These are phyloP conservation scores for Phylloporus rhodoxanthus DNA, from an alignment of 768 basidiomycete species.

Conservation along the genomic window DNA sequence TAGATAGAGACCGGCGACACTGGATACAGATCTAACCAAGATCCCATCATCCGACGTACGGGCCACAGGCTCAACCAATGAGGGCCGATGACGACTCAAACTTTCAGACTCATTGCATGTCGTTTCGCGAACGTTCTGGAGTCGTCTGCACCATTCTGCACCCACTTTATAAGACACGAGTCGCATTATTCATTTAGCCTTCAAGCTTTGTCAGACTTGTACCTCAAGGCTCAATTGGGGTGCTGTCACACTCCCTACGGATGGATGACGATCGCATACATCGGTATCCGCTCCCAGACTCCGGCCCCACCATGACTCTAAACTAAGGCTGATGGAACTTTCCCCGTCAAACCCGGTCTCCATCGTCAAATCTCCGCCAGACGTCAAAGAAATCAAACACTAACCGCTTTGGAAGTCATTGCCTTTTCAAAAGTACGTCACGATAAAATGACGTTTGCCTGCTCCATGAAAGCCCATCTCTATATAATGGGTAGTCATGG, in stretches of 20 bases:
- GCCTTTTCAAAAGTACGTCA: neutral
- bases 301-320: neutral
- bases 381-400: neutral
- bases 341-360: conserved; percentile 1
- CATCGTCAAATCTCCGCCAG: neutral
- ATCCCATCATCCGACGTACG: conserved; percentile 1
- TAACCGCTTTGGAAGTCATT: neutral
- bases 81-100: neutral
- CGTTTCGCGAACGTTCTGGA: neutral
- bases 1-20: neutral
- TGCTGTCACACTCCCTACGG: too few relatives aligned
- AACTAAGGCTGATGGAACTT: neutral
- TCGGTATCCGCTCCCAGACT: neutral
- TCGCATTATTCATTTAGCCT: neutral
- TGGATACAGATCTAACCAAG: neutral
- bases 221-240: too few relatives aligned
- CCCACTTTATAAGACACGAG: neutral
- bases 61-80: neutral
- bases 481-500: conserved; percentile 10
- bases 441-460: neutral
- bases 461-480: neutral
- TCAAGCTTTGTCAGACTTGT: conserved; percentile 5
- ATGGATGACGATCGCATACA: neutral
- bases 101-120: neutral
- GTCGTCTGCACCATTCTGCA: neutral